Evolutionary conservation across 1,139 yeast genomes (phyloP).

Genomic region (Hemisphaericaspora lyxosophila): DNA sequence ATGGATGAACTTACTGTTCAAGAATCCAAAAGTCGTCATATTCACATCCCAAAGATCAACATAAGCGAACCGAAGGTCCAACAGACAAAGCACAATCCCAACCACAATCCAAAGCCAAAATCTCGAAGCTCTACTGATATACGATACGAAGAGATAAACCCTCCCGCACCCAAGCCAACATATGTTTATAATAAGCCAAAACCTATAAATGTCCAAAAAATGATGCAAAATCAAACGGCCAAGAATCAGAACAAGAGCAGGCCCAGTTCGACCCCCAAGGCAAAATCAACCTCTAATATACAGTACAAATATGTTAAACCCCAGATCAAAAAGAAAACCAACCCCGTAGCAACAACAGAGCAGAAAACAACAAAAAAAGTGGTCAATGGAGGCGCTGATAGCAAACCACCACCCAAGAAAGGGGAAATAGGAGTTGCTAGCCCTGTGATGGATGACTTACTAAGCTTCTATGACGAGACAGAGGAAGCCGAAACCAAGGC

Average conservation of each 20-base stretch:
- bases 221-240: conserved; percentile 18
- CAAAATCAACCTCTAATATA: conserved; percentile 24
- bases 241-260: conserved; percentile 18
- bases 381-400: too few relatives aligned
- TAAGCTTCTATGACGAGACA: conserved; percentile 22
- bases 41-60: conserved; percentile 8
- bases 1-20: conserved; percentile 22
- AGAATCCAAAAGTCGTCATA: conserved; percentile 13
- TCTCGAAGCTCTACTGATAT: conserved; percentile 4
- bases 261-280: conserved; percentile 11
- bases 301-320: conserved; percentile 30
- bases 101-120: conserved; percentile 7
- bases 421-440: conserved; percentile 8
- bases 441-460: conserved; percentile 31
- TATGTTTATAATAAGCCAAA: conserved; percentile 43
- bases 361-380: conserved; percentile 9
- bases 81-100: conserved; percentile 1
- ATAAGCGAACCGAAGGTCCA: conserved; percentile 3
- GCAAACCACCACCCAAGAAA: conserved; percentile 6
- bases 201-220: conserved; percentile 34
- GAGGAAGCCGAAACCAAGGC: conserved; percentile 15
- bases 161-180: conserved; percentile 18
- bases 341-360: background rate
- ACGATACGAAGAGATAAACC: conserved; percentile 8
- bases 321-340: conserved; percentile 12